Evolutionary conservation across 176 grass and related monocot species (phyloP).

Genomic region (Stipa capillata): DNA sequence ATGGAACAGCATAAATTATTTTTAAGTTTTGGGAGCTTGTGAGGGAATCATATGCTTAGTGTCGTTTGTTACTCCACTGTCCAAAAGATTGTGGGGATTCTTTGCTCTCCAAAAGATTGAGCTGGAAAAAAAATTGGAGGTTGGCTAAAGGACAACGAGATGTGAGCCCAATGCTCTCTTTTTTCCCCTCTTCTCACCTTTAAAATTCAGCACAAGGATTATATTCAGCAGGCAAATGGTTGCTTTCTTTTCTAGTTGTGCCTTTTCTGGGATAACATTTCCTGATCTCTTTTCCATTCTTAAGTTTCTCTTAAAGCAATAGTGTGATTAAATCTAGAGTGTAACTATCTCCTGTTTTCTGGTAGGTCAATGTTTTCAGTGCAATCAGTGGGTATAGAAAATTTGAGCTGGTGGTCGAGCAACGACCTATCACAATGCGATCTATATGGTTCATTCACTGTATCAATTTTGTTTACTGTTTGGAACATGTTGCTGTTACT

Average conservation of each 20-base stretch:
- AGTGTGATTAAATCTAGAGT: too few species aligned
- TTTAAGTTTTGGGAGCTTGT: slow-evolving; percentile 5
- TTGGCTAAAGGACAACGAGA: slow-evolving; percentile 33
- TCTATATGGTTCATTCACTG: background rate
- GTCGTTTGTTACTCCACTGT: slow-evolving; percentile 26
- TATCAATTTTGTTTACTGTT: background rate
- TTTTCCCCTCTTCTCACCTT: background rate
- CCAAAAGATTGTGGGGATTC: slow-evolving; percentile 28
- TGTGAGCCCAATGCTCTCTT: slow-evolving; percentile 28
- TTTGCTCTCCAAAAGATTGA: slow-evolving; percentile 21
- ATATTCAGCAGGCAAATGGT: background rate
- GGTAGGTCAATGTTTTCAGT: slow-evolving; percentile 14
- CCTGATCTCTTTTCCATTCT: background rate
- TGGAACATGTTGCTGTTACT: background rate
- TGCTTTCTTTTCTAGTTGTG: background rate
- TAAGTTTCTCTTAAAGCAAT: slow-evolving; percentile 27
- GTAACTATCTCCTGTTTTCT: slow-evolving; percentile 2
- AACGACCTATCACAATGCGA: background rate
- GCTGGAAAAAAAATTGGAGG: slow-evolving; percentile 55
- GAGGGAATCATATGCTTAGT: slow-evolving; percentile 41
- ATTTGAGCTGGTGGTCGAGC: background rate
- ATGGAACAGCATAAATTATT: background rate
- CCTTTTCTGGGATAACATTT: background rate
- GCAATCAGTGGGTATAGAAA: slow-evolving; percentile 8
- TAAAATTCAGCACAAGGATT: background rate